phyloP scores from a whole-genome alignment of 352 stramenopile genomes.

The Phytopythium chamaehyphon region DNA sequence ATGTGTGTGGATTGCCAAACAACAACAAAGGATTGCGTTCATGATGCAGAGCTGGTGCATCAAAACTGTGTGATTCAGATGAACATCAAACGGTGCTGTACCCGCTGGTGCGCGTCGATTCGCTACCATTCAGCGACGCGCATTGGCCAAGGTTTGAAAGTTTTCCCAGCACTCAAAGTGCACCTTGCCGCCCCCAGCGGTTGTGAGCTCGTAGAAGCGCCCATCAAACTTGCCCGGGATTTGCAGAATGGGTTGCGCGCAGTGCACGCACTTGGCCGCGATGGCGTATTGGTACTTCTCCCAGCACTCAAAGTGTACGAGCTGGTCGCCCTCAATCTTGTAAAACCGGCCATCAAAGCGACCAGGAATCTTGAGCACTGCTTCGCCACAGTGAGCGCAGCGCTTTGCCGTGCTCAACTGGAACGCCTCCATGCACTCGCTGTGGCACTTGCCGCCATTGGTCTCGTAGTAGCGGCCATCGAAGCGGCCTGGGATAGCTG shows the following conservation, averaged over 20 bases:
- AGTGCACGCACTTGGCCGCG: constrained; percentile 79
- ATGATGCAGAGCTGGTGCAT: background rate
- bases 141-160: constrained; percentile 48
- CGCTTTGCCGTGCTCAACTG: constrained; percentile 66
- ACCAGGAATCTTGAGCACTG: constrained; percentile 63
- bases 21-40: too few species aligned
- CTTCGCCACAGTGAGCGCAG: constrained; percentile 66
- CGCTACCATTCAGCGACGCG: constrained; percentile 1
- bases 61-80: too few species aligned
- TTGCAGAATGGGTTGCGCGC: constrained; percentile 62
- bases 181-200: constrained; percentile 60
- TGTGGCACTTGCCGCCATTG: constrained; percentile 69
- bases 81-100: too few species aligned
- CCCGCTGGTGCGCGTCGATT: too few species aligned
- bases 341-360: constrained; percentile 85
- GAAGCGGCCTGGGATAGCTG: constrained; percentile 67
- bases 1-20: background rate
- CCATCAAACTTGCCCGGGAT: constrained; percentile 72
- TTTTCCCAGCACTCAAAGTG: constrained; percentile 85
- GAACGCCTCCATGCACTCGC: constrained; percentile 80
- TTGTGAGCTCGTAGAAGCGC: constrained; percentile 82
- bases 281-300: constrained; percentile 70
- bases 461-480: constrained; percentile 82
- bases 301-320: constrained; percentile 88
- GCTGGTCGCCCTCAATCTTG: constrained; percentile 62